Conservation (phyloP, 495 filamentous ascomycete species). For the Podospora pseudocomata region DNA sequence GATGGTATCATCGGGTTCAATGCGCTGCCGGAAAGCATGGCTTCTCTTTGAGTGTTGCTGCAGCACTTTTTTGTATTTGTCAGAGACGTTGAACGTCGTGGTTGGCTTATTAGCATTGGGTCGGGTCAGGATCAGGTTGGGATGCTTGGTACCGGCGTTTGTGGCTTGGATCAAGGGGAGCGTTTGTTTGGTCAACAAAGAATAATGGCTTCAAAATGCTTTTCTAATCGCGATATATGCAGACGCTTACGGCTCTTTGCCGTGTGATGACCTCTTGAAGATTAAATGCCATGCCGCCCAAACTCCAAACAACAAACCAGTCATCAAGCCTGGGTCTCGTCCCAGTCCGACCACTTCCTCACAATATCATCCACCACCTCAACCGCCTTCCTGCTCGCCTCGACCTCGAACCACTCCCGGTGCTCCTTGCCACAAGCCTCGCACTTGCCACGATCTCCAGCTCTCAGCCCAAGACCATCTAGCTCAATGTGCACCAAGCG, state of each 20-base stretch:
- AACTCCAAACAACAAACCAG: background rate
- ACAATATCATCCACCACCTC: slow-evolving; percentile 78
- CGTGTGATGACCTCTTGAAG: background rate
- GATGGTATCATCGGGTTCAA: slow-evolving; percentile 50
- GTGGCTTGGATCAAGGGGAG: background rate
- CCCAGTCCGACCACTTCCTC: slow-evolving; percentile 83
- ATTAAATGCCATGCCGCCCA: background rate
- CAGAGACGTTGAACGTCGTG: background rate
- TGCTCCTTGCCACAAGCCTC: slow-evolving; percentile 80
- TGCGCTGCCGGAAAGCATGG: slow-evolving; percentile 12
- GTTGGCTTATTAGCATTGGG: background rate
- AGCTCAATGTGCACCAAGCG: slow-evolving; percentile 88
- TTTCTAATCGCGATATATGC: background rate
- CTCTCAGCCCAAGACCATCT: slow-evolving; percentile 59
- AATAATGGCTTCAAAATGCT: background rate
- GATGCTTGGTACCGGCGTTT: background rate
- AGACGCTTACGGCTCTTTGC: background rate
- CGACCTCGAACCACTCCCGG: slow-evolving; percentile 93
- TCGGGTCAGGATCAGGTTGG: background rate
- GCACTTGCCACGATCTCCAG: slow-evolving; percentile 56
- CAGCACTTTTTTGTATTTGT: background rate
- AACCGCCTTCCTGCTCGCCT: slow-evolving; percentile 66
- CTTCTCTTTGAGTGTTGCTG: slow-evolving; percentile 9
- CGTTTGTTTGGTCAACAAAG: background rate
- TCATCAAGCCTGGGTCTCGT: slow-evolving; percentile 32